Evolutionary conservation across 2,329 filamentous ascomycete species (phyloP), one percentile per base, ranked within the genome.

Genomic region (Aspergillus neoniger): DNA sequence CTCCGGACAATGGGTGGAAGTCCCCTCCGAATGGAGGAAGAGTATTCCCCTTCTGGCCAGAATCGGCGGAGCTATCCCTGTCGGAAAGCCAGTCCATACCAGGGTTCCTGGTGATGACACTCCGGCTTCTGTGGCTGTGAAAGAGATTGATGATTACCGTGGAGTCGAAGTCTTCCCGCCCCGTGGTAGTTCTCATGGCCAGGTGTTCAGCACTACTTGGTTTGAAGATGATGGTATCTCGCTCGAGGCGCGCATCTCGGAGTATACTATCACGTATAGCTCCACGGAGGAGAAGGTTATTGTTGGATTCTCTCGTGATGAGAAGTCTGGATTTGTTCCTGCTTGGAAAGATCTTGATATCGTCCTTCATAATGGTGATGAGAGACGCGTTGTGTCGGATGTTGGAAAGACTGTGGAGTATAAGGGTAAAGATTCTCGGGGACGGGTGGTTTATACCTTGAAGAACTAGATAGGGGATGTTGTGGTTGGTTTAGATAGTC

Each of bases 131-230:
- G 70, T 80, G 17, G 68, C 70, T 0, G 67, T 73, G 7, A 58
- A 69, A 3, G 79, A 80, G 10, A 65, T 78, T 0, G 84, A 87
- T 60, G 83, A 86, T 63, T 86, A 83, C 64, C 77, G 85, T 6
- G 84, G 78, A 1, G 75, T 86, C 0, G 85, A 87, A 68, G 80
- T 87, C 21, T 86, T 86, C 69, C 85, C 85, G 2, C 80, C 83
- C 0, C 71, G 72, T 25, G 76, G 75, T 0, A 76, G 72, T 23
- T 78, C 74, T 2, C 70, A 76, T 41, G 78, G 72, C 0, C 71
- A 68, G 14, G 75, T 71, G 7, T 82, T 76, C 61, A 62, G 61
- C 15, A 79, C 73, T 14, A 79, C 73, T 0, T 87, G 84, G 84
- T 80, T 79, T 51, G 85, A 87, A 68, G 84, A 87, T 62, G 84